A percentile compares a stretch with the other conserved stretches of the same genome.
Conservation (phyloP, 2,329 filamentous ascomycete genomes). For the Massarina eburnea region DNA sequence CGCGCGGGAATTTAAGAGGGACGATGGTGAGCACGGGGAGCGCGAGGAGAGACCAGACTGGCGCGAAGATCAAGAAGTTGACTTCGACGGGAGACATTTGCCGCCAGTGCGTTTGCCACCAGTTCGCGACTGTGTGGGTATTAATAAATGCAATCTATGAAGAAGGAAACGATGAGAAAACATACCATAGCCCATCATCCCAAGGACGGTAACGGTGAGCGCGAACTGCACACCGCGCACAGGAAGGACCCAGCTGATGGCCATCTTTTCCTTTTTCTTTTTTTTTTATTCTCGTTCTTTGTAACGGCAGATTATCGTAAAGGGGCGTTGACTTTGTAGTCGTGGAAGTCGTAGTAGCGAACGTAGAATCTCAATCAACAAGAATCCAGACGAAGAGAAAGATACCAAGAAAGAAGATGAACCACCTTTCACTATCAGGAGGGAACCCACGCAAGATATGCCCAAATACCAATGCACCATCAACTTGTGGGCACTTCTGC, state of each 20-base stretch:
- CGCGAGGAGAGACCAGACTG: conserved; percentile 70
- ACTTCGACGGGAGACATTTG: conserved; percentile 58
- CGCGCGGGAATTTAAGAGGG: conserved; percentile 58
- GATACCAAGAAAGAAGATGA: not conserved
- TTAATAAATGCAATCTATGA: conserved; percentile 13
- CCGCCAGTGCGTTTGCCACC: conserved; percentile 56
- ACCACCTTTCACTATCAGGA: not conserved
- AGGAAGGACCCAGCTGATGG: conserved; percentile 59
- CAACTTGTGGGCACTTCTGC: not conserved
- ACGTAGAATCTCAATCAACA: conserved; percentile 4
- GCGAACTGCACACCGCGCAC: conserved; percentile 68
- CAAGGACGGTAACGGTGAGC: conserved; percentile 74
- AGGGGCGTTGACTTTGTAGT: not conserved
- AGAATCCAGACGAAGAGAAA: conserved; percentile 1
- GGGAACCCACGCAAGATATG: not conserved
- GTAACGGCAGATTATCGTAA: conserved; percentile 1
- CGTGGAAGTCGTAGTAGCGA: not conserved
- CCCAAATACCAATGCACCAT: not conserved
- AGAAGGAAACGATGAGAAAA: not conserved
- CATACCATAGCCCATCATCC: conserved; percentile 72
- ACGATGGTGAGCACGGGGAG: conserved; percentile 70
- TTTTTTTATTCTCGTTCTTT: not conserved
- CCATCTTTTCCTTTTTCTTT: conserved; percentile 45
- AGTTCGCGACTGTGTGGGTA: conserved; percentile 55
- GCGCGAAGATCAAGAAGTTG: conserved; percentile 79